Evolutionary conservation across 2,329 filamentous ascomycete species (phyloP), one percentile per base, ranked within the genome.

Genomic region (Septoria linicola): DNA sequence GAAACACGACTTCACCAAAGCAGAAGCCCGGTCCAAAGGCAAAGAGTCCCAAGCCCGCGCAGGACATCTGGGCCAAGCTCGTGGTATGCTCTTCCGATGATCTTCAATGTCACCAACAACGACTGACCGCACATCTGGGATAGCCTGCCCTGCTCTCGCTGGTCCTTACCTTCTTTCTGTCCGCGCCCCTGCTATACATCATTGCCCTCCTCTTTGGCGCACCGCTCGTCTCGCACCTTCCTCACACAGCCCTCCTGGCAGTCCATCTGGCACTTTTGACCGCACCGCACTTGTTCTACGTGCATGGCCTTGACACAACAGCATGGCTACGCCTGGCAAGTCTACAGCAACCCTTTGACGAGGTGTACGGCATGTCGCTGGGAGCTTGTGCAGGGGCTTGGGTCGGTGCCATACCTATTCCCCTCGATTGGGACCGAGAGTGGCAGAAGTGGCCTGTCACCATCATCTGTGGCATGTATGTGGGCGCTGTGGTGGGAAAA

Each of bases 401-500:
- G 93, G 73, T 96, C 35, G 93, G 93, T 3, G 93, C 93, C 6
- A 83, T 97, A 46, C 93, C 95, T 0, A 97, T 99, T 62, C 93
- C 93, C 1, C 75, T 99, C 60, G 93, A 99, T 69, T 97, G 92
- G 92, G 93, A 99, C 69, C 84, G 93, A n/a, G 90, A 95, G 62
- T 99, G 93, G 93, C 93, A 99, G 80, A 88, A 86, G 70, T 99
- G 92, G 88, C 93, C 93, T 0, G 85, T 97, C 41, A 99, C 93
- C 0, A 87, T 99, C 52, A 72, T 97, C 3, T 83, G 81, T 1
- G 93, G 93, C 2, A 78, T 87, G 14, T 97, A 95, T 70, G 72
- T 82, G 4, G 93, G 93, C 1, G 90, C 88, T 69, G 76, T 82
- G 1, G 59, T 88, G 10, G 90, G 90, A 1, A 85, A 87, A 66